Conservation (phyloP, 352 stramenopile species). For the Globisporangium recalcitrans region DNA sequence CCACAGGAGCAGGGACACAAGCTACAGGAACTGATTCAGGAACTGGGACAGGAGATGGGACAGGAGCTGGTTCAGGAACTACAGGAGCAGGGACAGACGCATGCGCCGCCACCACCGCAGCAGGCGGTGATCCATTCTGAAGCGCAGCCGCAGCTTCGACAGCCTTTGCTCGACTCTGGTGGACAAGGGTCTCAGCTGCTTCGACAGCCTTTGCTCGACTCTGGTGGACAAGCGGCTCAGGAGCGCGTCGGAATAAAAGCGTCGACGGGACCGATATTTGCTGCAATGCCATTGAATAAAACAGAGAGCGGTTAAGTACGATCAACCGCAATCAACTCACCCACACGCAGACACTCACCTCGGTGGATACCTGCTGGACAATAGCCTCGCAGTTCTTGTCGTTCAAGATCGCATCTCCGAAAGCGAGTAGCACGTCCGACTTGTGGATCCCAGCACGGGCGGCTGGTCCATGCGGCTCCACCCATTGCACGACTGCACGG, state of each 20-base stretch:
- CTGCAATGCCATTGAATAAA: slow-evolving; percentile 22
- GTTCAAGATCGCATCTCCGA: slow-evolving; percentile 65
- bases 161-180: slow-evolving; percentile 2
- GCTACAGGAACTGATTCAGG: background rate
- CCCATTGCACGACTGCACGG: slow-evolving; percentile 73
- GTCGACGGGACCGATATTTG: slow-evolving; percentile 56
- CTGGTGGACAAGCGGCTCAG: slow-evolving; percentile 26
- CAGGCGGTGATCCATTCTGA: slow-evolving; percentile 3
- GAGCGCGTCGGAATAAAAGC: slow-evolving; percentile 66
- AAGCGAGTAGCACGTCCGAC: slow-evolving; percentile 75
- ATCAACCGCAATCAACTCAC: background rate
- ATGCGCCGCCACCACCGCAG: background rate
- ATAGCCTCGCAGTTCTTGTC: slow-evolving; percentile 73
- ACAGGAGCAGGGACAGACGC: background rate
- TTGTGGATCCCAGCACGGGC: slow-evolving; percentile 75
- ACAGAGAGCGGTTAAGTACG: background rate
- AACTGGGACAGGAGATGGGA: slow-evolving; percentile 1
- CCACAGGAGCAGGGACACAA: background rate
- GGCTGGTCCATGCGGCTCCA: slow-evolving; percentile 58
- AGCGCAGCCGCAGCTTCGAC: slow-evolving; percentile 10
- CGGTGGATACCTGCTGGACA: slow-evolving; percentile 70
- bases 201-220: slow-evolving; percentile 12
- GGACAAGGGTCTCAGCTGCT: slow-evolving; percentile 24
- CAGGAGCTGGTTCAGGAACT: background rate
- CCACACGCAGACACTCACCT: slow-evolving; percentile 34